These are phyloP conservation scores for Elsinoe batatas DNA, from an alignment of 2,329 filamentous ascomycete genomes.

Conservation along the genomic window DNA sequence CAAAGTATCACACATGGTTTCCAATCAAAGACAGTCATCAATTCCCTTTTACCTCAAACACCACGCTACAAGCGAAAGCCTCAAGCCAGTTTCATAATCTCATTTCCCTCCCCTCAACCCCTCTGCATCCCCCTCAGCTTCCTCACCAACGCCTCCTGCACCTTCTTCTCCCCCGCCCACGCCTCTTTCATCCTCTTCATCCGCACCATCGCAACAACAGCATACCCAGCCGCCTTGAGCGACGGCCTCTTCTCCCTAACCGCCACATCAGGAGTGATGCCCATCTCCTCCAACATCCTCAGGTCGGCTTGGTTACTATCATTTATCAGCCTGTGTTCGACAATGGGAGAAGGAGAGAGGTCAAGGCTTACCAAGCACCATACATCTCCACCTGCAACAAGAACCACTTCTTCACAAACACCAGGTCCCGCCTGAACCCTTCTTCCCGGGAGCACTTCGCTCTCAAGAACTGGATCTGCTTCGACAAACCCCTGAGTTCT, in stretches of 20 bases:
- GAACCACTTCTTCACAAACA: constrained; percentile 80
- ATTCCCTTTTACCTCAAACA: background rate
- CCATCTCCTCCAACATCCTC: constrained; percentile 74
- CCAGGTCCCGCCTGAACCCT: constrained; percentile 66
- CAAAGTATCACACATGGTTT: too few relatives aligned
- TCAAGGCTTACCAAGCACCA: constrained; percentile 74
- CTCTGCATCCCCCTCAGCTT: constrained; percentile 38
- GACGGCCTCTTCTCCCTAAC: constrained; percentile 36
- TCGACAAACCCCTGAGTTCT: constrained; percentile 70
- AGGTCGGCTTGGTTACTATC: constrained; percentile 85
- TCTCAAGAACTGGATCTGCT: constrained; percentile 87
- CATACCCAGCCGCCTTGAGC: constrained; percentile 39
- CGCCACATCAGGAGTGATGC: constrained; percentile 46
- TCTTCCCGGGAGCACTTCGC: constrained; percentile 72
- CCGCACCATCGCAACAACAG: constrained; percentile 41
- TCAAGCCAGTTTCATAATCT: background rate
- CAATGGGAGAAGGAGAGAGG: background rate
- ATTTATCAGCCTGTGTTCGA: background rate
- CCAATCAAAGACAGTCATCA: background rate
- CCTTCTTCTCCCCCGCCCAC: constrained; percentile 43
- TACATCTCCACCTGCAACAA: constrained; percentile 70
- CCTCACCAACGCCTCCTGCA: constrained; percentile 37
- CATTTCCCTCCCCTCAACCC: background rate
- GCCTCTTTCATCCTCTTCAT: constrained; percentile 41
- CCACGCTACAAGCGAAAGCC: background rate